Evolutionary conservation across 371 early-diverging fungal genomes (phyloP).

Genomic region (Lichtheimia corymbifera): DNA sequence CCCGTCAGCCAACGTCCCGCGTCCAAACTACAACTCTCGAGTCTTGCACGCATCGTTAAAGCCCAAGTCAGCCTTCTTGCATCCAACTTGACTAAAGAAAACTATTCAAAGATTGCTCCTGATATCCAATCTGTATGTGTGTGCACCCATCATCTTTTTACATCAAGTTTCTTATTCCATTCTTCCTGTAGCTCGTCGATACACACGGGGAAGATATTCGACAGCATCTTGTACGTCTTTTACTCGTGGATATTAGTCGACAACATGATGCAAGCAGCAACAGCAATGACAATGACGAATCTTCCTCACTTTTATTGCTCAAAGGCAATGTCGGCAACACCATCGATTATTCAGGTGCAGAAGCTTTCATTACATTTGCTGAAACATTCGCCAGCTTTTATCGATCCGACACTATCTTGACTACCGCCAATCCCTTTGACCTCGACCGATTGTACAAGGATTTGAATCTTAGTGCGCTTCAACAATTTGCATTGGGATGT

Average conservation of each 20-base stretch:
- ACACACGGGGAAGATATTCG: constrained; percentile 60
- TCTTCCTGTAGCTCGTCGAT: constrained; percentile 48
- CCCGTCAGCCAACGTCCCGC: constrained; percentile 19
- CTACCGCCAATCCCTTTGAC: constrained; percentile 11
- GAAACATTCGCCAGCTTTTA: constrained; percentile 43
- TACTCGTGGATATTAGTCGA: constrained; percentile 47
- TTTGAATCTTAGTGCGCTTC: constrained; percentile 44
- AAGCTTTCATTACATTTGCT: constrained; percentile 46
- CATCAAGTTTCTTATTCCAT: neutral
- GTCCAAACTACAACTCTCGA: constrained; percentile 36
- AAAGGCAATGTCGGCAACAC: constrained; percentile 42
- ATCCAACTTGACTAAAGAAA: constrained; percentile 55
- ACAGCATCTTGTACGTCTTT: constrained; percentile 55
- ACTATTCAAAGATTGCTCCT: constrained; percentile 46
- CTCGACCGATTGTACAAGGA: constrained; percentile 44
- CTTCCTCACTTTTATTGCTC: constrained; percentile 46
- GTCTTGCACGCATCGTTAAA: constrained; percentile 62
- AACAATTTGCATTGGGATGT: constrained; percentile 45
- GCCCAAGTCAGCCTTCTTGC: constrained; percentile 63
- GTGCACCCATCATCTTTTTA: neutral
- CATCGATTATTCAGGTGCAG: constrained; percentile 29
- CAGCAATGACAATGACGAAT: constrained; percentile 19
- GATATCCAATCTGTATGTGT: constrained; percentile 57
- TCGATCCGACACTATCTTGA: constrained; percentile 34
- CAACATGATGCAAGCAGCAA: constrained; percentile 5